Evolutionary conservation across 2,329 filamentous ascomycete species (phyloP), one percentile per base, ranked within the genome.

Genomic region (Epichloe baconii): DNA sequence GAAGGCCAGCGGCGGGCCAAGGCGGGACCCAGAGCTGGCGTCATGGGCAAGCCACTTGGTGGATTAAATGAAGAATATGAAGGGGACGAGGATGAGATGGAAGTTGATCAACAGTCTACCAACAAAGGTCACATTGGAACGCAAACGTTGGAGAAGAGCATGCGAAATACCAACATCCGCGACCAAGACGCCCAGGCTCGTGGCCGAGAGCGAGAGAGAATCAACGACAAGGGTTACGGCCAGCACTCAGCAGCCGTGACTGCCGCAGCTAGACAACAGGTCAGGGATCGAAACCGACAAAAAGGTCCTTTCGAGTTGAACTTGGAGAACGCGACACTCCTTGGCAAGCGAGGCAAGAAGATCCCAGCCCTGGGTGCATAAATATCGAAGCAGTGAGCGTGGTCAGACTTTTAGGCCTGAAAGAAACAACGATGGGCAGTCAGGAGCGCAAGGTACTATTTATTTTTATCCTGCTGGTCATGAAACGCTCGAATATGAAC

Each of bases 1-100:
- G 93, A 97, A 68, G 84, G 82, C 61, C 97, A 96, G 71, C 83
- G 89, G 50, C 81, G 88, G 56, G 95, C 94, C 68, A 87, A 94
- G 62, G 78, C 90, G 59, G 78, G 78, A 73, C 79, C 70, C 75
- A 90, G 74, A 78, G 85, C 60, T 74, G 85, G 72, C 74, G 85
- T 71, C 66, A 83, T 61, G 70, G 82, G 62, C 1, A 75, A 56
- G 55, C 69, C 57, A 63, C 66, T 81, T 6, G 79, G 79, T 23
- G 80, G 79, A 6, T 78, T 95, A 56, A 82, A 88, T 49, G 84
- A 88, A 56, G 82, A 79, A 47, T 74, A 79, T 2, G 77, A 80
- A 35, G 48, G 51, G 3, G 83, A 84, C 34, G 74, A 75, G 26
- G 76, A 74, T 26, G 70, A 75, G 7, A 78, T 66, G 68, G 75